These are phyloP conservation scores for Barbarea vulgaris DNA, from an alignment of 345 rosid species.

Conservation along the genomic window DNA sequence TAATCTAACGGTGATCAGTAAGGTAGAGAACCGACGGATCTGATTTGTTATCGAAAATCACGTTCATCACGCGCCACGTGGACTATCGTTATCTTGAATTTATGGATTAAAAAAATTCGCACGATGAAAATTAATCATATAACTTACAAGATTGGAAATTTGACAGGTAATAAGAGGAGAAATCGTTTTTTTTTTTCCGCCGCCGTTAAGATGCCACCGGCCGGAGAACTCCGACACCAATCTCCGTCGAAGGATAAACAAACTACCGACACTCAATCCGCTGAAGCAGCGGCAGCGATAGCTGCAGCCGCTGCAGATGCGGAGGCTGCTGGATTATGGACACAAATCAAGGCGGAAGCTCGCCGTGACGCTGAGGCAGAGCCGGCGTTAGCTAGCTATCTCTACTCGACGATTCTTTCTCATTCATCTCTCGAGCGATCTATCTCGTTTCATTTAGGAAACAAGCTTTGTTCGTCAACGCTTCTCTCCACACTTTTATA, in stretches of 20 bases:
- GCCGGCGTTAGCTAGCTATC: conserved; percentile 95
- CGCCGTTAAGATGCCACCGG: conserved; percentile 53
- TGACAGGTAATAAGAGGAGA: too few species aligned
- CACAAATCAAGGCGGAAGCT: conserved; percentile 89
- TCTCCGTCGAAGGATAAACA: conserved; percentile 33
- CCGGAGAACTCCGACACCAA: conserved; percentile 55
- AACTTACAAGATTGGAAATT: too few species aligned
- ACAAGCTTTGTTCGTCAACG: conserved; percentile 97
- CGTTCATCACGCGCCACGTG: conserved; percentile 26
- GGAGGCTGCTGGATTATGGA: conserved; percentile 77
- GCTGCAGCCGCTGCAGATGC: conserved; percentile 42
- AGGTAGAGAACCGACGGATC: conserved; percentile 3
- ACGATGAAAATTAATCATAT: background rate
- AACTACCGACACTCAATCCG: conserved; percentile 18
- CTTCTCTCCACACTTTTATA: conserved; percentile 90
- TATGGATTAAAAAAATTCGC: background rate
- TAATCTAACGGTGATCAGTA: conserved; percentile 15
- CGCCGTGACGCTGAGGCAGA: conserved; percentile 90
- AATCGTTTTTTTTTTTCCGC: conserved; percentile 7
- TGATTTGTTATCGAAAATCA: background rate
- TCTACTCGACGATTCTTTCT: conserved; percentile 90
- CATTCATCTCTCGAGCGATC: conserved; percentile 91
- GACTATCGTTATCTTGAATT: conserved; percentile 21
- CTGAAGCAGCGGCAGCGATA: conserved; percentile 21
- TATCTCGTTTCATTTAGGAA: conserved; percentile 85